Conservation (phyloP, 352 stramenopile species). For the Globisporangium radiosum region DNA sequence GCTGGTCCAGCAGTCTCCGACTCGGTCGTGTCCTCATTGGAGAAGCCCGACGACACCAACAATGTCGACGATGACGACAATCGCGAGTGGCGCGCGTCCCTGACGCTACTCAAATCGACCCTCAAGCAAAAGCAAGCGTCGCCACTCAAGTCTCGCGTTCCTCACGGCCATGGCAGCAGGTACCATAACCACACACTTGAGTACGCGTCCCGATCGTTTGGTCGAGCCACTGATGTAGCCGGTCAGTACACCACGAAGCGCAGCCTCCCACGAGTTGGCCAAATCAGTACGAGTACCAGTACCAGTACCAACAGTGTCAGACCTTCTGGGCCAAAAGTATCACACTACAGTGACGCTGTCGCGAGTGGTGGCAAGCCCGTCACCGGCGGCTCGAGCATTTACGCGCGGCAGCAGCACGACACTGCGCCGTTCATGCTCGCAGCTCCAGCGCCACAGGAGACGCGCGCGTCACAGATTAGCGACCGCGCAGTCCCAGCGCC, state of each 20-base stretch:
- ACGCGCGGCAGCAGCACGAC: not conserved
- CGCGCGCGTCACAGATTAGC: too few species aligned
- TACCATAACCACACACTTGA: not conserved
- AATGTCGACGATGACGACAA: conserved; percentile 8
- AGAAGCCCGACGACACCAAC: not conserved
- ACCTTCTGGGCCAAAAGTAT: not conserved
- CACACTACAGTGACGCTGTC: too few species aligned
- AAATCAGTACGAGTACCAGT: not conserved
- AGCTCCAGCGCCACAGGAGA: not conserved
- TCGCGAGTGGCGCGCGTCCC: conserved; percentile 29
- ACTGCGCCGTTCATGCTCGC: conserved; percentile 9
- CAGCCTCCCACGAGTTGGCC: too few species aligned
- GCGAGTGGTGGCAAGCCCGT: not conserved
- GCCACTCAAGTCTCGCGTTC: conserved; percentile 11
- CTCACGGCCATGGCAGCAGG: not conserved
- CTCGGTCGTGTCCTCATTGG: too few species aligned
- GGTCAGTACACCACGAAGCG: too few species aligned
- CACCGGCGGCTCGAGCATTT: conserved; percentile 2
- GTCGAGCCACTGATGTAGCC: too few species aligned
- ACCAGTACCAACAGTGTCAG: not conserved
- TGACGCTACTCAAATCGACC: conserved; percentile 29
- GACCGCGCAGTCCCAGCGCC: conserved; percentile 6
- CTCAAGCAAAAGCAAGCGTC: conserved; percentile 28
- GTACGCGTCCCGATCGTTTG: too few species aligned
- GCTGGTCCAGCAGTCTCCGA: too few species aligned